Evolutionary conservation across 2,329 filamentous ascomycete genomes (phyloP), one percentile per base, ranked within the genome.

Genomic region (Phialemonium atrogriseum): DNA sequence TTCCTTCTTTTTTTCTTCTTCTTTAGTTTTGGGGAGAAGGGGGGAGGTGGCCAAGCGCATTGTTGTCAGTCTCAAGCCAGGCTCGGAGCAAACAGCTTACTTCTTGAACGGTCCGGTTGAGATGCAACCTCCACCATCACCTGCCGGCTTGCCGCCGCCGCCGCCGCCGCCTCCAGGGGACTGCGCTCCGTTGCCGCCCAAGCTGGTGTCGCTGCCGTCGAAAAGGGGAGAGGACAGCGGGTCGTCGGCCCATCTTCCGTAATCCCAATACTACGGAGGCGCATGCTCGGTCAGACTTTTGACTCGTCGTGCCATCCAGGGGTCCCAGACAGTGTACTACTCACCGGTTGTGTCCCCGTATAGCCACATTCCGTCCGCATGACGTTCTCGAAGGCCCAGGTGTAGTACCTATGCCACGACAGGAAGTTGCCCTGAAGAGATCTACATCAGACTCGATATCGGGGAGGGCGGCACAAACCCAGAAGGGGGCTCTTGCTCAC

Each of bases 61-160:
- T 34, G 25, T 13, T 32, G 24, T 13, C n/a, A n/a, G n/a, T n/a
- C n/a, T n/a, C n/a, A n/a, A n/a, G n/a, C n/a, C n/a, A n/a, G n/a
- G n/a, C n/a, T 26, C 17, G 15, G 21, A 32, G 29, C 5, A 28
- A n/a, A 10, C 16, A 14, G 10, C 50, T 25, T 37, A 62, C 58
- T 71, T 55, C 42, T 55, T 60, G 51, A 74, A 72, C 0, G 70
- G 70, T 0, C 70, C 70, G 0, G 50, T 54, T 24, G 51, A 44
- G 5, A 74, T 49, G 41, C 69, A 74, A 18, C 70, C 73, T 26
- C 73, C 73, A 8, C 73, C 73, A 7, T 59, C 58, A n/a, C 68
- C 72, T 0, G 62, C 60, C 4, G 64, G 66, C 16, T 44, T 10
- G 40, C 37, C 10, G 45, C 41, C 9, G 46, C 42, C 29, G 4